Percentiles rank a stretch among this genome's conserved stretches.
phyloP scores from a whole-genome alignment of 345 rosid species.

The Camelina laxa region DNA sequence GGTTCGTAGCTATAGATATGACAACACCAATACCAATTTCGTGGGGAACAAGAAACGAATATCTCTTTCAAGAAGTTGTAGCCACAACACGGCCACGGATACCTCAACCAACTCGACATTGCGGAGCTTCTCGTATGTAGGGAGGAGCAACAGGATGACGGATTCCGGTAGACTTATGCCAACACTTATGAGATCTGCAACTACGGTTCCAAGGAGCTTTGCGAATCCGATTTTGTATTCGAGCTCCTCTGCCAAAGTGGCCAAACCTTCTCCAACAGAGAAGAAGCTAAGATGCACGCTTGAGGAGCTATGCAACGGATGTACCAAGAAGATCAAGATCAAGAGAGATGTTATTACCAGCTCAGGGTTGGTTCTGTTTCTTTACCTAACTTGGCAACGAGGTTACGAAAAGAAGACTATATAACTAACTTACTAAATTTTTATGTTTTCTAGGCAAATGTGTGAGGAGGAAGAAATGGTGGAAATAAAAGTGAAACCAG shows the following conservation, averaged over 20 bases:
- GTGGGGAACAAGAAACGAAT: constrained; percentile 27
- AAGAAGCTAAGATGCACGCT: constrained; percentile 76
- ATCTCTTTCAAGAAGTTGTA: constrained; percentile 50
- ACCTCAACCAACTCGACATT: neutral
- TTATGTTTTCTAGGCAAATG: constrained; percentile 30
- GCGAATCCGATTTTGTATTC: constrained; percentile 72
- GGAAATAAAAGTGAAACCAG: constrained; percentile 76
- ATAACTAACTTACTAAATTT: neutral
- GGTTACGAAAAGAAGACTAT: neutral
- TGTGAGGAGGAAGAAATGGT: constrained; percentile 66
- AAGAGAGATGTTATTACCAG: constrained; percentile 69
- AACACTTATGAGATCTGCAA: constrained; percentile 47
- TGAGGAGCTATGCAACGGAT: constrained; percentile 82
- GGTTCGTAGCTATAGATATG: constrained; percentile 45
- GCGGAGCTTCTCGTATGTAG: constrained; percentile 32
- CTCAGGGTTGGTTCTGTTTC: constrained; percentile 59
- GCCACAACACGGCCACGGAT: constrained; percentile 43
- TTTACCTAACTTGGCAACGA: neutral
- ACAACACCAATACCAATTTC: constrained; percentile 5
- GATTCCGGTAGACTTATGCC: constrained; percentile 34
- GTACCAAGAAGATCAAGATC: constrained; percentile 74
- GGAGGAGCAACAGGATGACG: constrained; percentile 48
- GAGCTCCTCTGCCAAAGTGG: constrained; percentile 53
- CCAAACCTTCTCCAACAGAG: constrained; percentile 68
- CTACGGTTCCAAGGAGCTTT: constrained; percentile 44